Evolutionary conservation across 768 basidiomycete species (phyloP), one percentile per base, ranked within the genome.

Genomic region (Leccinum obscurum): DNA sequence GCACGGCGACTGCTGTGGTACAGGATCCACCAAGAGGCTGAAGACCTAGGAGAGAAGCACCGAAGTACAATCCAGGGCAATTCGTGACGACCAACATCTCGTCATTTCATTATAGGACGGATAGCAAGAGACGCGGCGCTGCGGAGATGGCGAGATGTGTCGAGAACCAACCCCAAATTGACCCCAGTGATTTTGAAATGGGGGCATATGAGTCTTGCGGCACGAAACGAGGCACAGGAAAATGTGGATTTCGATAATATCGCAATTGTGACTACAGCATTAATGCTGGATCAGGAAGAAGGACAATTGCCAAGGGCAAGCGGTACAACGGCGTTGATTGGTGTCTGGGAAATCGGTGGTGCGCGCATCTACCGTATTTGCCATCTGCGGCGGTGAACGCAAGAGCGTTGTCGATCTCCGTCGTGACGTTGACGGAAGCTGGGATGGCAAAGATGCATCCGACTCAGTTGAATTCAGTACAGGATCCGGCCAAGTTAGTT

Each of bases 71-170:
- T 67, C 62, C 59, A 66, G 69, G 64, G 51, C 49, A 58, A 51
- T 56, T 60, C n/a, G 58, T 57, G 39, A 52, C 58, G 53, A 35
- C 13, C 66, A 56, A 54, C 15, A 56, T 70, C 66, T 66, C 68
- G 68, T 70, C 50, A 70, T 60, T 67, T 70, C 69, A 68, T 70
- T 64, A 62, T 64, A 50, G 35, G 59, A 49, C 52, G 58, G 49
- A 17, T 49, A 24, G 13, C 48, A 8, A 56, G 22, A 56, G 55
- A 69, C 60, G 41, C 41, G 66, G 67, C 54, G 56, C 44, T 67
- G 67, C 65, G 69, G 67, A 71, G 63, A 70, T 69, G 70, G 66
- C 51, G 35, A 58, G 65, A 70, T 60, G 61, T 15, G 57, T 61
- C 56, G 48, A 67, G 65, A 60, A 67, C 39, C 61, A n/a, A 53